Evolutionary conservation across 2,329 filamentous ascomycete species (phyloP).

Genomic region (Botryotinia convoluta): DNA sequence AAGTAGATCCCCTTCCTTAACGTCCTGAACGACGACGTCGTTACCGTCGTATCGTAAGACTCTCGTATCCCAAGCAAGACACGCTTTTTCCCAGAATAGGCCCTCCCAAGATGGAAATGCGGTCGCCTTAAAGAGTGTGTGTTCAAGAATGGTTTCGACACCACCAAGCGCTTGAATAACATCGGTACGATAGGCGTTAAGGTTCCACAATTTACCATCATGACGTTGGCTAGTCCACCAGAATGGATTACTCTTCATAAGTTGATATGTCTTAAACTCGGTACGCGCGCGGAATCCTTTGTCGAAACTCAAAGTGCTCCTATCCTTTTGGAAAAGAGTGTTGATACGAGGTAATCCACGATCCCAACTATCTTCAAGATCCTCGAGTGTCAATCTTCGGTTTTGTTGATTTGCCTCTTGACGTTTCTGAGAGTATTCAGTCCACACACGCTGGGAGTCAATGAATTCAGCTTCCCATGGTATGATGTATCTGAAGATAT

Average conservation of each 20-base stretch:
- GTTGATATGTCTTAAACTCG: slow-evolving; percentile 97
- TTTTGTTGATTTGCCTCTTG: slow-evolving; percentile 97
- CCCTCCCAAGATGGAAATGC: slow-evolving; percentile 98
- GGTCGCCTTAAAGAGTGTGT: slow-evolving; percentile 94
- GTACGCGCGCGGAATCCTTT: slow-evolving; percentile 95
- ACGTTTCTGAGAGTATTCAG: slow-evolving; percentile 97
- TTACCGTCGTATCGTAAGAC: slow-evolving; percentile 46
- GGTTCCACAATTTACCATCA: slow-evolving; percentile 95
- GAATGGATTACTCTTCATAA: slow-evolving; percentile 99
- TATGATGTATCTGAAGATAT: slow-evolving; percentile 99
- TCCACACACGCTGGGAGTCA: slow-evolving; percentile 98
- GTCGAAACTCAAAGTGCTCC: slow-evolving; percentile 95
- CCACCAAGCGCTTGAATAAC: slow-evolving; percentile 89
- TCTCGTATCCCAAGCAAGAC: slow-evolving; percentile 38
- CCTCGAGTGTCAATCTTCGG: slow-evolving; percentile 86
- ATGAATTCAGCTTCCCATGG: slow-evolving; percentile 99
- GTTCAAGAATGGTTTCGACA: slow-evolving; percentile 97
- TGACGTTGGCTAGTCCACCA: slow-evolving; percentile 99
- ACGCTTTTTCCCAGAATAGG: slow-evolving; percentile 78
- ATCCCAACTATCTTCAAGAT: slow-evolving; percentile 98
- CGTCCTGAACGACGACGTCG: slow-evolving; percentile 48
- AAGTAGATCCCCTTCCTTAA: slow-evolving; percentile 49
- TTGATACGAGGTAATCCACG: slow-evolving; percentile 97
- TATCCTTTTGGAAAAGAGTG: slow-evolving; percentile 96
- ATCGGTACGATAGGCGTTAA: slow-evolving; percentile 94